A percentile compares a stretch with the other conserved stretches of the same genome.
These are phyloP conservation scores for Alternaria brassicae DNA, from an alignment of 2,329 filamentous ascomycete species.

Conservation along the genomic window DNA sequence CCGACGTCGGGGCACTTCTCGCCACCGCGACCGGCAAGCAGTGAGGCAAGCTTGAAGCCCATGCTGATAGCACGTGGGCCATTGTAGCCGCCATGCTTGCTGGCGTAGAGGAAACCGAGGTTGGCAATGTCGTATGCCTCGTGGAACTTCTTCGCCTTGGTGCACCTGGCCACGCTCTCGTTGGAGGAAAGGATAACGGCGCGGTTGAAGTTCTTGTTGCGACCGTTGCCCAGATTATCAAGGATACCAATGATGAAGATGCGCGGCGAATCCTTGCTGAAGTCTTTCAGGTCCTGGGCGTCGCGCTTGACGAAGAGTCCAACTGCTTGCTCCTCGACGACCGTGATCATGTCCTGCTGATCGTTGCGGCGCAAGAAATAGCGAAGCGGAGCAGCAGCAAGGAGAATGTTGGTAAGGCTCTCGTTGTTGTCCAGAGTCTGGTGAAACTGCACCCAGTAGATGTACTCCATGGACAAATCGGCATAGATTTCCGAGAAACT, in stretches of 20 bases:
- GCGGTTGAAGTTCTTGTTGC: conserved; percentile 39
- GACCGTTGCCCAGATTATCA: conserved; percentile 39
- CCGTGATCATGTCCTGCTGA: conserved; percentile 30
- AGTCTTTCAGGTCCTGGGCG: conserved; percentile 34
- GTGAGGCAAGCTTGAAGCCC: conserved; percentile 48
- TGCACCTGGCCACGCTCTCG: conserved; percentile 32
- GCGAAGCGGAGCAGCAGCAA: conserved; percentile 42
- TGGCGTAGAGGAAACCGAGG: conserved; percentile 43
- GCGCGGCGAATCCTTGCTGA: conserved; percentile 40
- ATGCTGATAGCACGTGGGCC: conserved; percentile 44
- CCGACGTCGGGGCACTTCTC: conserved; percentile 41
- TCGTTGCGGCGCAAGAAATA: conserved; percentile 35
- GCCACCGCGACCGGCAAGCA: conserved; percentile 42
- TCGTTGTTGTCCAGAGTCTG: conserved; percentile 45
- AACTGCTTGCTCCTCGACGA: conserved; percentile 38
- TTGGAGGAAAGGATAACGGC: conserved; percentile 39
- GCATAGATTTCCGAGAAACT: conserved; percentile 54
- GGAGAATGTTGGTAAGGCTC: conserved; percentile 46
- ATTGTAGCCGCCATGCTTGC: conserved; percentile 43
- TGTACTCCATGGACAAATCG: conserved; percentile 50
- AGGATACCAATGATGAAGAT: conserved; percentile 42
- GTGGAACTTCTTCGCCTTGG: conserved; percentile 40
- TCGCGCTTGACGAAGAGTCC: conserved; percentile 40
- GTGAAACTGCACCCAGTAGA: conserved; percentile 44
- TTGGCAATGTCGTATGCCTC: conserved; percentile 47